phyloP scores from a whole-genome alignment of 768 basidiomycete genomes.

The Xerocomellus dryophilus region DNA sequence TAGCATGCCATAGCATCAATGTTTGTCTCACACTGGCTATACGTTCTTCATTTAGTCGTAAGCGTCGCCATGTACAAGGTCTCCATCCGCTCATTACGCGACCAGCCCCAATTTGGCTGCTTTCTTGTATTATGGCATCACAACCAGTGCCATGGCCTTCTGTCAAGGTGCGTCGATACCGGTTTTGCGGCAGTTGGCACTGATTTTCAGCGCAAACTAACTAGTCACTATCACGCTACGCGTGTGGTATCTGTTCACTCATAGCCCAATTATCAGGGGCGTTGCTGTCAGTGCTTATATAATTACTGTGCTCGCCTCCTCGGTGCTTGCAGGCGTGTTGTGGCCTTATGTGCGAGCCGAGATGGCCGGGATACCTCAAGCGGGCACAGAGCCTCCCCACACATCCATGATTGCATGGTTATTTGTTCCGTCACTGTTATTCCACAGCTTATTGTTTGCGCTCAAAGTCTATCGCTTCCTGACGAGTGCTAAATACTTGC shows the following conservation, averaged over 20 bases:
- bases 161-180: constrained; percentile 16
- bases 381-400: neutral
- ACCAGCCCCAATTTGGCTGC: neutral
- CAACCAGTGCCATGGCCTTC: neutral
- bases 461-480: constrained; percentile 17
- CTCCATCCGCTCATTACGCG: neutral
- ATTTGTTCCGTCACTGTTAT: constrained; percentile 12
- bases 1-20: neutral
- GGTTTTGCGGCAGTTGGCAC: neutral
- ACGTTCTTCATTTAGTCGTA: constrained; percentile 3
- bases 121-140: neutral
- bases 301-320: neutral
- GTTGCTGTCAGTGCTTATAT: neutral
- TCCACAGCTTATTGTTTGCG: constrained; percentile 16
- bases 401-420: neutral
- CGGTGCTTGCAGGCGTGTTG: neutral
- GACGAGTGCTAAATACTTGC: neutral
- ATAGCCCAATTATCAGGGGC: neutral
- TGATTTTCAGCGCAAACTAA: neutral
- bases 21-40: neutral
- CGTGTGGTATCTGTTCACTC: constrained; percentile 20
- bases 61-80: neutral
- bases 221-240: constrained; percentile 17
- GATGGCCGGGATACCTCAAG: neutral
- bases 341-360: neutral